Evolutionary conservation across 2,329 filamentous ascomycete species (phyloP).

Genomic region (Achaetomium macrosporum): DNA sequence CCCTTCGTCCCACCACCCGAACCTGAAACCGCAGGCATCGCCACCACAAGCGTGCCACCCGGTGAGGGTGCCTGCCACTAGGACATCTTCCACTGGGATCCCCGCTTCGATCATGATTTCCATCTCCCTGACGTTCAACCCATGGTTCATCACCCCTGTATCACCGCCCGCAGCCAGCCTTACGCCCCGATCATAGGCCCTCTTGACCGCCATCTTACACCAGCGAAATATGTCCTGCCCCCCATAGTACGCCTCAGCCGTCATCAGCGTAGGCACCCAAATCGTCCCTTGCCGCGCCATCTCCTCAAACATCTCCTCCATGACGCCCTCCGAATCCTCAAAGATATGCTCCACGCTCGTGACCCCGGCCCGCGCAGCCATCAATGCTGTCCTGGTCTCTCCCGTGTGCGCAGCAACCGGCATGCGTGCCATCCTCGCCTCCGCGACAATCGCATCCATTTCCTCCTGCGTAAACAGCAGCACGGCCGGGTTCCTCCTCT

Average conservation of each 20-base stretch:
- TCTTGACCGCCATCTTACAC: constrained; percentile 36
- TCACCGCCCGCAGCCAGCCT: constrained; percentile 48
- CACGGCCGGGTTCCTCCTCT: constrained; percentile 36
- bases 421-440: constrained; percentile 36
- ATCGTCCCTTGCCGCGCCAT: constrained; percentile 42
- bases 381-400: constrained; percentile 37
- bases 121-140: constrained; percentile 46
- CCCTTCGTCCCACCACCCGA: constrained; percentile 47
- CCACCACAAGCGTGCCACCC: constrained; percentile 53
- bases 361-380: constrained; percentile 43
- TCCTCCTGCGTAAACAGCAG: constrained; percentile 43
- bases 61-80: constrained; percentile 44
- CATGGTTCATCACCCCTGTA: constrained; percentile 49
- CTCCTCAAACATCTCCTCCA: constrained; percentile 36
- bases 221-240: constrained; percentile 23
- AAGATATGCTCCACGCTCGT: constrained; percentile 41
- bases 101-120: constrained; percentile 49
- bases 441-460: constrained; percentile 44
- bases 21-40: constrained; percentile 44
- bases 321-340: constrained; percentile 27
- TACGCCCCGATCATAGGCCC: constrained; percentile 42
- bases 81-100: constrained; percentile 42
- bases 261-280: constrained; percentile 48
- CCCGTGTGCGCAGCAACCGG: constrained; percentile 41
- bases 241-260: constrained; percentile 33